Percentiles rank a stretch among this genome's conserved stretches.
Conservation (phyloP, 2,329 filamentous ascomycete genomes). For the Nigrospora oryzae region DNA sequence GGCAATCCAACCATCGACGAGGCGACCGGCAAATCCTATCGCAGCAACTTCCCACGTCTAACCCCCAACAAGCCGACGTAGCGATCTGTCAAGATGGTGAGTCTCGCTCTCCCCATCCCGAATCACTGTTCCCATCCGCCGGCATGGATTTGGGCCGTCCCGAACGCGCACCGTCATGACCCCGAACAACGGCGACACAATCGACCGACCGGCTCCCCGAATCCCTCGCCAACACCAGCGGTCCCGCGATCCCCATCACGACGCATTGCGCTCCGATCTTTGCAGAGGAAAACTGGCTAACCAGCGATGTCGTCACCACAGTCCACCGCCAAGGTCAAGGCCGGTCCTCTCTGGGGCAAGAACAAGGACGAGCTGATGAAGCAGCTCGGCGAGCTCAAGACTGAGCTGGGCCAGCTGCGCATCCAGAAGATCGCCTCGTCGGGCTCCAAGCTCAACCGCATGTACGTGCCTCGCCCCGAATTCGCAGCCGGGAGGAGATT, state of each 20-base stretch:
- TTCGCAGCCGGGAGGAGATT: too few relatives aligned
- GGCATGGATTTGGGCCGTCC: too few relatives aligned
- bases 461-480: conserved; percentile 50
- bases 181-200: too few relatives aligned
- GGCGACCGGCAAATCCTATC: conserved; percentile 15
- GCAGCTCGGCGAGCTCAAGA: conserved; percentile 92
- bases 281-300: conserved; percentile 8
- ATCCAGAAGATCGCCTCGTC: conserved; percentile 98
- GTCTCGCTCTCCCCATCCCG: conserved; percentile 12
- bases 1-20: conserved; percentile 1
- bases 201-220: too few relatives aligned
- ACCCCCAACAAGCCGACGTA: conserved; percentile 8
- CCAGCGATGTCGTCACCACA: conserved; percentile 19
- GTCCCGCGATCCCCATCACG: too few relatives aligned
- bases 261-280: neutral
- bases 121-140: too few relatives aligned
- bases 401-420: conserved; percentile 89
- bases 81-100: conserved; percentile 37
- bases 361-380: conserved; percentile 97
- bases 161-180: too few relatives aligned
- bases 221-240: too few relatives aligned
- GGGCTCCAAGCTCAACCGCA: conserved; percentile 93
- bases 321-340: conserved; percentile 74
- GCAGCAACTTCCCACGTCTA: conserved; percentile 8
- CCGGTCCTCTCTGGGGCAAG: conserved; percentile 96